Evolutionary conservation across 768 basidiomycete genomes (phyloP), one percentile per base, ranked within the genome.

Genomic region (Termitomyces eurrhizus): DNA sequence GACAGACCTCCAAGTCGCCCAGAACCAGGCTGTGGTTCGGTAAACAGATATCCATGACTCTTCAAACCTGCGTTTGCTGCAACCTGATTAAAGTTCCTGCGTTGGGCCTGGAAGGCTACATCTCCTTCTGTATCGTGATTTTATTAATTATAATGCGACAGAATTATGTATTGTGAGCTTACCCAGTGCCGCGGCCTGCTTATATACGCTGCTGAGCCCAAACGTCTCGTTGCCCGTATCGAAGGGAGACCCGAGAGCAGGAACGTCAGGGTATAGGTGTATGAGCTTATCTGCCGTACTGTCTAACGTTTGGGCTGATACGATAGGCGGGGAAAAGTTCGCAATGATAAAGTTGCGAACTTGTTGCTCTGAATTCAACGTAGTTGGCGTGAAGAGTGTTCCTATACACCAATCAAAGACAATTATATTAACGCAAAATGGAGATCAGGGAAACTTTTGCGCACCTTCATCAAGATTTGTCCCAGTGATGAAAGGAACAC

Each of bases 171-270:
- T 50, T 16, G 18, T 13, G 3, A 62, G 57, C 71, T 58, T 48
- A 73, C 62, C 29, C 24, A 75, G 64, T 13, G 75, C 71, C 4
- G 76, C 63, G 24, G 66, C 67, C 39, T 77, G 75, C 62, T 81
- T 80, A 64, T 69, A 80, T 11, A 72, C 68, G 18, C 67, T 56
- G 24, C 70, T 70, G n/a, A 78, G 67, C 1, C 79, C 79, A 61
- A 81, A 81, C 0, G 78, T 78, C n/a, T 78, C 61, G 54, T 77
- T 75, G 12, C 79, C 78, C 0, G 81, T 82, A 21, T 71, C 70
- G 61, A 73, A 82, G 0, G 81, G 81, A 0, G 77, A 77, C 1
- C 80, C 80, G 32, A 74, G 63, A 9, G 77, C 69, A 12, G 81
- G 77, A 33, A 71, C 59, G 42, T 79, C 63, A 2, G 80, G 80